Evolutionary conservation across 2,329 filamentous ascomycete species (phyloP).

Genomic region (Penicillium oxalicum): DNA sequence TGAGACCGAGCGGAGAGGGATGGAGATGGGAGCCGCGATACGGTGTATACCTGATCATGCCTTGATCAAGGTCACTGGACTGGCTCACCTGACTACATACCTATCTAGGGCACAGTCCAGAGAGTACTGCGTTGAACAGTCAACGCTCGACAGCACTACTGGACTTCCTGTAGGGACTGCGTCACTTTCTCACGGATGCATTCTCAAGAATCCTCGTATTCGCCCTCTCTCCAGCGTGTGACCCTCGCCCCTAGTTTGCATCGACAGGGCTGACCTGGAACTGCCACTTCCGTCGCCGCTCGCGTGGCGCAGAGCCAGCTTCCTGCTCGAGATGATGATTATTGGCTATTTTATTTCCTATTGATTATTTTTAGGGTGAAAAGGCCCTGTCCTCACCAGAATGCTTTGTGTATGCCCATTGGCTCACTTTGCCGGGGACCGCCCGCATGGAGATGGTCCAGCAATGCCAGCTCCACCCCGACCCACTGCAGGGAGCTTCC

Average conservation of each 20-base stretch:
- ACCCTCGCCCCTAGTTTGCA: neutral
- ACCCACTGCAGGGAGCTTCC: conserved; percentile 14
- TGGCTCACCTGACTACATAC: neutral
- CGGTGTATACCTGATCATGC: conserved; percentile 1
- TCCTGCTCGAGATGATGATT: too few species aligned
- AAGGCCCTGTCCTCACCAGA: too few species aligned
- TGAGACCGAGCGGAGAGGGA: neutral
- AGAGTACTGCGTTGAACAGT: too few species aligned
- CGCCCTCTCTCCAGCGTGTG: neutral
- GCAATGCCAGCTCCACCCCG: conserved; percentile 11
- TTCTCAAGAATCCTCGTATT: neutral
- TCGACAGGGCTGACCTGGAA: conserved; percentile 17
- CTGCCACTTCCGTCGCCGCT: conserved; percentile 8
- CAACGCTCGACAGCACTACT: too few species aligned
- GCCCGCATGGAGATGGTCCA: conserved; percentile 5
- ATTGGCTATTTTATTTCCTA: too few species aligned
- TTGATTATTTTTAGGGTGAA: too few species aligned
- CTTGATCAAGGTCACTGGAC: neutral
- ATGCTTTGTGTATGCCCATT: conserved; percentile 4
- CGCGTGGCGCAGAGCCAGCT: neutral
- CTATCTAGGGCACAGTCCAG: neutral
- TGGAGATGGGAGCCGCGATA: conserved; percentile 5
- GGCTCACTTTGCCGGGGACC: conserved; percentile 17
- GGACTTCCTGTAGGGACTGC: too few species aligned
- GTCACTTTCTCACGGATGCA: too few species aligned